Conservation (phyloP, 2,329 filamentous ascomycete genomes). For the Fusarium protoensiforme region DNA sequence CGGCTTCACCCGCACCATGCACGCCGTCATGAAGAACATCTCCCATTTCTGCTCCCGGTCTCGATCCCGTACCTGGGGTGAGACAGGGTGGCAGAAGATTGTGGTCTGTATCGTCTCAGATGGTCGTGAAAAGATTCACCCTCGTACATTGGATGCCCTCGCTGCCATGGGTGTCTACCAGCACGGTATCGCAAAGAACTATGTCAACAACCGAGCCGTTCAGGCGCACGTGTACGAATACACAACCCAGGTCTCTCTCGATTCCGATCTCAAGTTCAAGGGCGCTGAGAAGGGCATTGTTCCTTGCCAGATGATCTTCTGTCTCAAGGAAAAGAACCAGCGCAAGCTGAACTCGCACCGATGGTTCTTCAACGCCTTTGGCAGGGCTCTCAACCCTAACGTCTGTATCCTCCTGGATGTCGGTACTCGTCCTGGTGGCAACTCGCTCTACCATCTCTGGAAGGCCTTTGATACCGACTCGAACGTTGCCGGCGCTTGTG, state of each 20-base stretch:
- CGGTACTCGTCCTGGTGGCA: conserved; percentile 88
- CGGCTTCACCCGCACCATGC: conserved; percentile 96
- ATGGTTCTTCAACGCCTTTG: conserved; percentile 99
- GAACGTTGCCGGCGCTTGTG: conserved; percentile 95
- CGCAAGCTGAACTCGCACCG: conserved; percentile 98
- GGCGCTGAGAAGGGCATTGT: conserved; percentile 99
- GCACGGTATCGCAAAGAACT: conserved; percentile 97
- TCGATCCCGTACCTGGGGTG: conserved; percentile 95
- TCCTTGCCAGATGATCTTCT: conserved; percentile 98
- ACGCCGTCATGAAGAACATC: conserved; percentile 98
- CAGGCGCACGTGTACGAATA: conserved; percentile 99
- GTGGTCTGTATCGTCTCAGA: conserved; percentile 97
- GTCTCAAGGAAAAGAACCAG: conserved; percentile 95
- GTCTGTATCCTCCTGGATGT: conserved; percentile 98
- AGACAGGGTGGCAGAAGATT: conserved; percentile 98
- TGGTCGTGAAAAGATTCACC: conserved; percentile 89
- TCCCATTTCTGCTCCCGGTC: conserved; percentile 93
- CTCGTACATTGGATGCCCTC: conserved; percentile 90
- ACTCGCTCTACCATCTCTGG: conserved; percentile 97
- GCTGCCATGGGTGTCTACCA: conserved; percentile 99
- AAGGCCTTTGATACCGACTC: conserved; percentile 99
- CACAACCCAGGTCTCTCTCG: conserved; percentile 96
- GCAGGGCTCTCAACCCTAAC: conserved; percentile 90
- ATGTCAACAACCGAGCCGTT: conserved; percentile 95
- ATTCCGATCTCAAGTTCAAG: conserved; percentile 97